These are phyloP conservation scores for Neonectria coccinea DNA, from an alignment of 2,329 filamentous ascomycete species.

Conservation along the genomic window DNA sequence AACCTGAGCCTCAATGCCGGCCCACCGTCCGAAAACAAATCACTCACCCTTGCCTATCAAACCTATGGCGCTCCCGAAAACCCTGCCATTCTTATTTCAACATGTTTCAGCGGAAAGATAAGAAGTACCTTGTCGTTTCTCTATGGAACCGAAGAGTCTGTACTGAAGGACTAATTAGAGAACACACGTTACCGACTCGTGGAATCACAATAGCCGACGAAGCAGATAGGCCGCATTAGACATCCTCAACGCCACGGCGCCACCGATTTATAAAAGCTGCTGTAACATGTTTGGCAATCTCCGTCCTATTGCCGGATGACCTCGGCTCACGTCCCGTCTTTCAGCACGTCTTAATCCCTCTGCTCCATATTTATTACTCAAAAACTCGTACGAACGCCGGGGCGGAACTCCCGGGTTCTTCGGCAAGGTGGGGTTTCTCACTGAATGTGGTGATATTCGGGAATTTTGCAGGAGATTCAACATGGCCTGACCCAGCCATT, in stretches of 20 bases:
- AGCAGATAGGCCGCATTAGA: not conserved
- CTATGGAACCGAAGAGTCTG: not conserved
- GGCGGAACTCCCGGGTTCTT: slow-evolving; percentile 30
- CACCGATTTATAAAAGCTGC: not conserved
- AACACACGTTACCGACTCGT: not conserved
- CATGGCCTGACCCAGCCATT: slow-evolving; percentile 31
- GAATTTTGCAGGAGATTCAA: slow-evolving; percentile 34
- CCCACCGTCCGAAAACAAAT: slow-evolving; percentile 4
- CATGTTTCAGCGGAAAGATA: slow-evolving; percentile 15
- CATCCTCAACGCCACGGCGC: not conserved
- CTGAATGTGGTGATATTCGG: slow-evolving; percentile 39
- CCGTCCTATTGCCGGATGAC: slow-evolving; percentile 17
- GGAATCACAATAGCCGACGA: not conserved
- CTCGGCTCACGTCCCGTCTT: not conserved
- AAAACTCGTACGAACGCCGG: slow-evolving; percentile 39
- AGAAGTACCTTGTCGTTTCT: slow-evolving; percentile 10
- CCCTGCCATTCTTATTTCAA: slow-evolving; percentile 16
- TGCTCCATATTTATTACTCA: slow-evolving; percentile 11
- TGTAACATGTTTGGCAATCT: not conserved
- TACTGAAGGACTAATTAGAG: slow-evolving; percentile 2
- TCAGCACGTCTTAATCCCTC: slow-evolving; percentile 16
- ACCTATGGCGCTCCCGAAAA: slow-evolving; percentile 7
- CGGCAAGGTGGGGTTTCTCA: slow-evolving; percentile 31
- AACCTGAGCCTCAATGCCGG: not conserved
- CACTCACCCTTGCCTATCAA: slow-evolving; percentile 14